Percentiles rank a stretch among this genome's conserved stretches.
phyloP scores from a whole-genome alignment of 257 asterid genomes.

The Nicotiana tomentosiformis region DNA sequence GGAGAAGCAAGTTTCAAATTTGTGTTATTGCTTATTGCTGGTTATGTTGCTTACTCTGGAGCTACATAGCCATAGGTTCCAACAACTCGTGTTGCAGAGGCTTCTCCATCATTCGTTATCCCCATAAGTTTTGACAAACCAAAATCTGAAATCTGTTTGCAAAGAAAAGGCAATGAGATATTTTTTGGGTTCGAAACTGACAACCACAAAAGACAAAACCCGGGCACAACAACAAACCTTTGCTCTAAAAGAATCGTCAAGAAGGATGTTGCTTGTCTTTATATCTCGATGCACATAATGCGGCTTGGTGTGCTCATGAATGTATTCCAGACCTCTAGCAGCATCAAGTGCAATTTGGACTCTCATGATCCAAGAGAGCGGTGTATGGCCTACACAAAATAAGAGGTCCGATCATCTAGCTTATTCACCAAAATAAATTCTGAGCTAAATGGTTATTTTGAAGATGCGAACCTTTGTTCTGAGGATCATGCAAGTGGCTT shows the following conservation, averaged over 20 bases:
- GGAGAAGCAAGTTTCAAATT: neutral
- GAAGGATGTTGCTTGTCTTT: conserved; percentile 88
- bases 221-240: conserved; percentile 44
- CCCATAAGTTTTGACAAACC: conserved; percentile 89
- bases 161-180: conserved; percentile 12
- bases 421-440: neutral
- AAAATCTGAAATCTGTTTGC: conserved; percentile 78
- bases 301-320: conserved; percentile 96
- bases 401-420: conserved; percentile 3
- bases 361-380: conserved; percentile 88
- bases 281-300: conserved; percentile 95
- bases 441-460: neutral
- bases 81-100: conserved; percentile 85
- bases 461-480: conserved; percentile 54
- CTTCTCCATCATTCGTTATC: conserved; percentile 72
- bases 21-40: neutral
- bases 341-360: conserved; percentile 98
- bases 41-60: conserved; percentile 67
- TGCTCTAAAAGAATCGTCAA: conserved; percentile 80
- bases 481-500: conserved; percentile 90
- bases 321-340: conserved; percentile 91
- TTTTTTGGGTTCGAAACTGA: neutral
- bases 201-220: neutral
- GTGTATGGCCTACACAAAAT: conserved; percentile 58
- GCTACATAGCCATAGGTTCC: conserved; percentile 96